Conservation (phyloP, 2,329 filamentous ascomycete species). For the Nannizziopsis arthrosporioides region DNA sequence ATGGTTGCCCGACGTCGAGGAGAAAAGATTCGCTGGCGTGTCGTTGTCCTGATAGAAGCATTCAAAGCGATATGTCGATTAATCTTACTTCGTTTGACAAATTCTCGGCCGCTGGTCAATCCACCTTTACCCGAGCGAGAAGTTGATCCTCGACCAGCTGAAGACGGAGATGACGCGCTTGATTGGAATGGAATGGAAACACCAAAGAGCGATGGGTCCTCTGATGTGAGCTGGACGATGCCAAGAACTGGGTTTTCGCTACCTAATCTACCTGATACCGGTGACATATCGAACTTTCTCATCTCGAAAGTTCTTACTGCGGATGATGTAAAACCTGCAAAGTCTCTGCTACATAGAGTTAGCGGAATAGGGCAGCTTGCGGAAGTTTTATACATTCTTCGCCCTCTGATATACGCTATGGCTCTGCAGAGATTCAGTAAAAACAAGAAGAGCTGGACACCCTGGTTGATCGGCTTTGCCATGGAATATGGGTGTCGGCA, state of each 20-base stretch:
- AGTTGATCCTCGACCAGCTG: constrained; percentile 52
- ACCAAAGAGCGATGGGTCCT: constrained; percentile 28
- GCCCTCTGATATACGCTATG: constrained; percentile 75
- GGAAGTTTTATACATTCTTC: constrained; percentile 82
- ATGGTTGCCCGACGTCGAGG: constrained; percentile 86
- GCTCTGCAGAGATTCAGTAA: constrained; percentile 63
- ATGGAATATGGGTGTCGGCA: constrained; percentile 86
- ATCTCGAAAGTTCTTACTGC: constrained; percentile 83
- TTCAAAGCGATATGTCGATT: constrained; percentile 78
- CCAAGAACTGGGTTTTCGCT: constrained; percentile 82
- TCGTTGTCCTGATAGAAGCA: constrained; percentile 72
- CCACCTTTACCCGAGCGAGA: constrained; percentile 81
- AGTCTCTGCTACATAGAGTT: constrained; percentile 66
- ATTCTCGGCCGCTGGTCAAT: constrained; percentile 67
- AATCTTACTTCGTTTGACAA: constrained; percentile 68
- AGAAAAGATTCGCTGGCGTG: constrained; percentile 68
- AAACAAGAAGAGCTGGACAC: constrained; percentile 72
- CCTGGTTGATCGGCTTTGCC: constrained; percentile 76
- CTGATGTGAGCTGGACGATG: constrained; percentile 64
- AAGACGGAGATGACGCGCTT: constrained; percentile 41
- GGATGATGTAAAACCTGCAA: constrained; percentile 90
- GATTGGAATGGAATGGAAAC: constrained; percentile 40
- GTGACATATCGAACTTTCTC: constrained; percentile 77
- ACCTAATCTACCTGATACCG: constrained; percentile 66
- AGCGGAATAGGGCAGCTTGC: constrained; percentile 65